Evolutionary conservation across 805 yeast genomes (phyloP), one percentile per base, ranked within the genome.

Genomic region (Diddensiella santjacobensis): DNA sequence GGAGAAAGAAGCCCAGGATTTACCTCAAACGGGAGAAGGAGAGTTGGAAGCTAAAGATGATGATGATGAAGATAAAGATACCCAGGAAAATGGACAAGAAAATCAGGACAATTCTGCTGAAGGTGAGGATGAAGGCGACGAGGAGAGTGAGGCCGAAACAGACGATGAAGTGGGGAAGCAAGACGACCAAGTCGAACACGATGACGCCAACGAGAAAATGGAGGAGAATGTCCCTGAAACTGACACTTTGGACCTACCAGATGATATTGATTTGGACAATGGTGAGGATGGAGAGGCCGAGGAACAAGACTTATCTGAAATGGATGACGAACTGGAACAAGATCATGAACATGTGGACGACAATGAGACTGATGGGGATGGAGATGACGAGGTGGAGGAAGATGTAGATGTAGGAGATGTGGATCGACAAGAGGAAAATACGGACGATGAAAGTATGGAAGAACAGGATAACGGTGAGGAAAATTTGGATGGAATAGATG

Each of bases 161-260:
- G 81, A 65, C 2, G 83, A 71, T 3, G 80, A 77, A 1, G 86
- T 80, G 43, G 85, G 83, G 44, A 88, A 83, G 56, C 87, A 81
- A 44, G 93, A 87, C 8, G 87, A 86, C 61, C 90, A 86, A 59
- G 91, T 86, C 40, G 90, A 84, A 61, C 78, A 71, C 53, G 78
- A 85, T 56, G 83, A 84, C 31, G 86, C 82, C 36, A 74, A 72
- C 26, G 85, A 85, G 44, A 80, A 83, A 50, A 64, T 87, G 44
- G 95, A 87, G 40, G 78, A 79, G 15, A 71, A 81, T 49, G 87
- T 83, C 40, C 91, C 90, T 17, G 96, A 93, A 62, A 72, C 81
- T 3, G 98, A 93, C 51, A 81, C 90, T 2, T 71, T 91, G 55
- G 96, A 93, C 19, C 71, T 91, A 23, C 97, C 98, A 0, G 98